Evolutionary conservation across 179 eudicot genomes (phyloP).

Genomic region (Corrigiola litoralis): DNA sequence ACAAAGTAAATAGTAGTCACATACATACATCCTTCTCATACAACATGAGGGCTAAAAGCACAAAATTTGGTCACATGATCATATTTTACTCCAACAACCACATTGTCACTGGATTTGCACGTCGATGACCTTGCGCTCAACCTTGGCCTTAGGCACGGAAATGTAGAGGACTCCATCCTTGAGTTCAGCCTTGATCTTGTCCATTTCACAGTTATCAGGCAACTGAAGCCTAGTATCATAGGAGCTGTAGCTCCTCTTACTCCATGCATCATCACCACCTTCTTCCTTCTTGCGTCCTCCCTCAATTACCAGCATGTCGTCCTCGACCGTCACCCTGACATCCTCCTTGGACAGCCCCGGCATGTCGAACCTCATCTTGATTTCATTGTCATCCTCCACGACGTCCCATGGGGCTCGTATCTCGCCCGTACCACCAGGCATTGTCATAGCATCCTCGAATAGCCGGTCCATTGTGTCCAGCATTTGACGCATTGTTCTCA

Average conservation of each 20-base stretch:
- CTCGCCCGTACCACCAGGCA: conserved; percentile 40
- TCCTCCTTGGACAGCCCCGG: conserved; percentile 73
- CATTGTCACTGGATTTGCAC: conserved; percentile 43
- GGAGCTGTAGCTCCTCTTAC: conserved; percentile 35
- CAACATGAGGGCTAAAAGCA: no score
- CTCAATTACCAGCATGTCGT: conserved; percentile 51
- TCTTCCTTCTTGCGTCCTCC: conserved; percentile 49
- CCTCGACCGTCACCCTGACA: conserved; percentile 60
- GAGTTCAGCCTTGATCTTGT: conserved; percentile 63
- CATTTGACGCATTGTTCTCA: conserved; percentile 71
- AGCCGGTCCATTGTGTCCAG: conserved; percentile 59
- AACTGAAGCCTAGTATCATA: conserved; percentile 50
- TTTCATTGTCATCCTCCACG: conserved; percentile 51
- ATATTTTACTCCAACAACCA: neutral
- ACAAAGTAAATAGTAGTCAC: no score
- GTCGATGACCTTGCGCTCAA: conserved; percentile 59
- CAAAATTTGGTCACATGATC: no score
- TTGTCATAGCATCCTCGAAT: conserved; percentile 56
- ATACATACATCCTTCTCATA: no score
- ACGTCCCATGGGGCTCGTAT: conserved; percentile 67
- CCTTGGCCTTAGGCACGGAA: conserved; percentile 51
- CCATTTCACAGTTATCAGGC: conserved; percentile 54
- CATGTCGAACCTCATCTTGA: conserved; percentile 77
- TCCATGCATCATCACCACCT: conserved; percentile 30
- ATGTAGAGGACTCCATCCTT: conserved; percentile 69